Evolutionary conservation across 352 stramenopile species (phyloP).

Genomic region (Globisporangium okanoganense): DNA sequence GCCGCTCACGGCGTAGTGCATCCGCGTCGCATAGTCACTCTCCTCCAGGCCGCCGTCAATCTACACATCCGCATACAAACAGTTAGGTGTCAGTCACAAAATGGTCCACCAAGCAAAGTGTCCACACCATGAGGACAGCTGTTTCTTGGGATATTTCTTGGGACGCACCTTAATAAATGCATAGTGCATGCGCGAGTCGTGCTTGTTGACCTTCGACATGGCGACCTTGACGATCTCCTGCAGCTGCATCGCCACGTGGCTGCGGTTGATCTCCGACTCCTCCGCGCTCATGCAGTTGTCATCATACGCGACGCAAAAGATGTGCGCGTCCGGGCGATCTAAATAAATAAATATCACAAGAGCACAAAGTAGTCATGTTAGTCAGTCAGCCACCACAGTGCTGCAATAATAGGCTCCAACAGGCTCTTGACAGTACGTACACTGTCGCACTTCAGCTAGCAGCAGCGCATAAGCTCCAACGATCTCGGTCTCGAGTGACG

Average conservation of each 20-base stretch:
- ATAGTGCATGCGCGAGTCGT: slow-evolving; percentile 82
- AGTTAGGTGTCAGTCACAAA: neutral
- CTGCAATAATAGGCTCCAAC: neutral
- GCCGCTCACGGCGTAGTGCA: slow-evolving; percentile 80
- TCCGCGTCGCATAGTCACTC: slow-evolving; percentile 73
- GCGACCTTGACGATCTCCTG: slow-evolving; percentile 86
- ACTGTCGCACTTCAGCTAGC: slow-evolving; percentile 69
- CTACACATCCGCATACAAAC: slow-evolving; percentile 14
- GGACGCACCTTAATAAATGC: slow-evolving; percentile 69
- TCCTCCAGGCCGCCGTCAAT: slow-evolving; percentile 61
- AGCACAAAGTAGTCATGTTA: neutral
- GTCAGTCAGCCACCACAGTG: neutral
- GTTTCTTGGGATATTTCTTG: too few species aligned
- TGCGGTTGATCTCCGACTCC: slow-evolving; percentile 68
- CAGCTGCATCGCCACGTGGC: slow-evolving; percentile 72
- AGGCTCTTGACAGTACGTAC: slow-evolving; percentile 29
- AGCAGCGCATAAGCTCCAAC: slow-evolving; percentile 71
- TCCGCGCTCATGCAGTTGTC: slow-evolving; percentile 80
- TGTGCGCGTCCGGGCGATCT: slow-evolving; percentile 80
- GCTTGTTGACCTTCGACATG: slow-evolving; percentile 71
- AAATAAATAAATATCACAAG: neutral
- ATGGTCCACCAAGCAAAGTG: neutral
- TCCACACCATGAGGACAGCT: neutral
- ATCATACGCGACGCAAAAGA: slow-evolving; percentile 86
- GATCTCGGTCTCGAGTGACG: slow-evolving; percentile 81